phyloP scores from a whole-genome alignment of 2,329 filamentous ascomycete species.

The Rosellinia necatrix region DNA sequence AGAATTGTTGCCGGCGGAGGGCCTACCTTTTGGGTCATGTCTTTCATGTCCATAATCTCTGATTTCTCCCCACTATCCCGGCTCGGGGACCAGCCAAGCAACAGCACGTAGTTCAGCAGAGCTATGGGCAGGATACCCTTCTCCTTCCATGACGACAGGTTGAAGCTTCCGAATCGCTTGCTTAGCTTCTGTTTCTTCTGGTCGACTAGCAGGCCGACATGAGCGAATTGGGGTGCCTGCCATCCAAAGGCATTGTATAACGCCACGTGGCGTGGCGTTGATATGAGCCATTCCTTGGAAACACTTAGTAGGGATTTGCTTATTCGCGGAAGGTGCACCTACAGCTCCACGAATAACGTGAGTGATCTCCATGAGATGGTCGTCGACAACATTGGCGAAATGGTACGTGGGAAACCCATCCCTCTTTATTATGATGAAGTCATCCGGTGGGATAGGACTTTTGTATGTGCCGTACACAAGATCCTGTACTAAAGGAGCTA shows the following conservation, averaged over 20 bases:
- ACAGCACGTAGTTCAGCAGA: constrained; percentile 78
- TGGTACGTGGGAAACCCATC: constrained; percentile 96
- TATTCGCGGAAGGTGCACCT: constrained; percentile 39
- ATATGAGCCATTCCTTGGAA: constrained; percentile 86
- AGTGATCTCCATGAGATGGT: constrained; percentile 93
- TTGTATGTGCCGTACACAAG: constrained; percentile 75
- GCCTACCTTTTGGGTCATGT: constrained; percentile 71
- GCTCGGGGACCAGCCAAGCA: constrained; percentile 78
- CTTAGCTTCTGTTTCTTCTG: constrained; percentile 76
- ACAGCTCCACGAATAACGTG: constrained; percentile 90
- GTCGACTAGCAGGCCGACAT: constrained; percentile 76
- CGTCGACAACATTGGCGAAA: constrained; percentile 95
- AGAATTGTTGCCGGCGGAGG: not conserved
- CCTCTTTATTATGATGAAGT: constrained; percentile 88
- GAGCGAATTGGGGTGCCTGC: constrained; percentile 75
- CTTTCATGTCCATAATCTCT: constrained; percentile 73
- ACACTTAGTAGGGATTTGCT: constrained; percentile 1
- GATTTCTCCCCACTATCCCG: constrained; percentile 48
- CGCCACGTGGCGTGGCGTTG: constrained; percentile 74
- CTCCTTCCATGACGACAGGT: constrained; percentile 55
- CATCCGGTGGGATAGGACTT: constrained; percentile 65
- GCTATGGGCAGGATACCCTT: constrained; percentile 53
- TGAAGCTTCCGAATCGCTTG: constrained; percentile 72
- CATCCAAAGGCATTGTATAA: constrained; percentile 81
- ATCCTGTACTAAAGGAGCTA: constrained; percentile 71